phyloP scores from a whole-genome alignment of 352 stramenopile genomes.

The Phytophthora crassamura region DNA sequence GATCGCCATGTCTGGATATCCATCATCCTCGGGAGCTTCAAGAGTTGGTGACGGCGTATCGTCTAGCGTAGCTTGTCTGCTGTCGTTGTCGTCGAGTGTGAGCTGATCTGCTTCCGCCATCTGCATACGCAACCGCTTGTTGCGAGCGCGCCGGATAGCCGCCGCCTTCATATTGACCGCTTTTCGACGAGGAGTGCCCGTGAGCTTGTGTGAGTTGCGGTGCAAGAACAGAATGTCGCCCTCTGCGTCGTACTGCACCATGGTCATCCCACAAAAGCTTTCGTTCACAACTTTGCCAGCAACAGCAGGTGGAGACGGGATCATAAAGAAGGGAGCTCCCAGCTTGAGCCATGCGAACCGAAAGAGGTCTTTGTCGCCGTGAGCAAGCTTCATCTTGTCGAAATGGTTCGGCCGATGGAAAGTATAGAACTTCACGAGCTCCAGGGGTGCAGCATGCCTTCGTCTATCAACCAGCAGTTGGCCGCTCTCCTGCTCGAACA shows the following conservation, averaged over 20 bases:
- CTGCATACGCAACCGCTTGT: constrained; percentile 35
- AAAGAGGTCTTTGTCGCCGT: constrained; percentile 69
- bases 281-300: constrained; percentile 41
- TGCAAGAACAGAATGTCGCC: constrained; percentile 55
- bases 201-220: constrained; percentile 57
- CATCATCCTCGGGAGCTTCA: constrained; percentile 23
- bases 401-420: constrained; percentile 45
- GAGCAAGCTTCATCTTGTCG: constrained; percentile 43
- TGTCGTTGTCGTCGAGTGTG: constrained; percentile 3
- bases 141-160: constrained; percentile 28
- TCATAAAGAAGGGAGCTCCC: constrained; percentile 52
- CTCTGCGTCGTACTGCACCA: constrained; percentile 51
- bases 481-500: constrained; percentile 76
- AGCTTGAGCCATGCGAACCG: constrained; percentile 64
- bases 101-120: constrained; percentile 33
- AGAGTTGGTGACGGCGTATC: constrained; percentile 30
- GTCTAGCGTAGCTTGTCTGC: background rate
- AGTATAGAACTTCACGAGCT: constrained; percentile 51
- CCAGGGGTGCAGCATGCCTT: constrained; percentile 36
- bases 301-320: constrained; percentile 42
- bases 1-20: constrained; percentile 53
- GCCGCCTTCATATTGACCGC: constrained; percentile 32
- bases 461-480: constrained; percentile 55
- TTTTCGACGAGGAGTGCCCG: constrained; percentile 28
- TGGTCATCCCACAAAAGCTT: constrained; percentile 59